Base-by-base conservation (phyloP, 2,329 filamentous ascomycete genomes). In the Chrysosporium queenslandicum region DNA sequence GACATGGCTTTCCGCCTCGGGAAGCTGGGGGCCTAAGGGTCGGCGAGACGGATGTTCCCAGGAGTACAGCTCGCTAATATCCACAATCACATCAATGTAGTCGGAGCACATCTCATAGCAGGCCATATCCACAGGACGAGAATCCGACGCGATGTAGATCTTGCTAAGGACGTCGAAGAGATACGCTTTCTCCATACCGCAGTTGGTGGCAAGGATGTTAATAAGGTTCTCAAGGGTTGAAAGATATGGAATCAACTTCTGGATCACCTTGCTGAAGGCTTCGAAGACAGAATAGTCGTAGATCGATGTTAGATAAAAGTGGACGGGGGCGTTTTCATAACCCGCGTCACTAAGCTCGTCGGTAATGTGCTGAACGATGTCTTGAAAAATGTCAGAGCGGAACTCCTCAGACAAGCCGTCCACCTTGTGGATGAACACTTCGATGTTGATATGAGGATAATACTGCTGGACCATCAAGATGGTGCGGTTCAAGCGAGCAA, bases 231-330 rank as follows among this genome's bases (percentile, higher is more conserved):
- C 92, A 52, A 98, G 81, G 23, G 90, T 94, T 4, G 89, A 87
- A 6, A 98, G 79, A 56, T 94, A 87, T 0, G 92, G 91, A 48
- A 98, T 91, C 27, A 98, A 79, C 68, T 96, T 96, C 70, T 98
- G 92, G 58, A 98, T 95, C 57, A 98, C 91, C 69, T 96, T 96
- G 73, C 85, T 91, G 67, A 98, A 96, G 46, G 92, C 92, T 70
- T 98, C 92, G 66, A 97, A 98, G 64, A 95, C 95, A 62, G 86
- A 94, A 71, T 96, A 91, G 68, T 98, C 92, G 75, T 97, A 98
- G 67, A 98, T 98, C 65, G 86, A 94, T 12, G 92, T 98, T 53
- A 95, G 82, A 67, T 98, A 91, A 71, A 95, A 98, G 54, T 86
- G 90, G 58, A 98, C 87, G 0, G 88, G 87, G 1, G 89, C 87